These are phyloP conservation scores for Boletus sp. DNA, from an alignment of 768 basidiomycete genomes.

Conservation along the genomic window DNA sequence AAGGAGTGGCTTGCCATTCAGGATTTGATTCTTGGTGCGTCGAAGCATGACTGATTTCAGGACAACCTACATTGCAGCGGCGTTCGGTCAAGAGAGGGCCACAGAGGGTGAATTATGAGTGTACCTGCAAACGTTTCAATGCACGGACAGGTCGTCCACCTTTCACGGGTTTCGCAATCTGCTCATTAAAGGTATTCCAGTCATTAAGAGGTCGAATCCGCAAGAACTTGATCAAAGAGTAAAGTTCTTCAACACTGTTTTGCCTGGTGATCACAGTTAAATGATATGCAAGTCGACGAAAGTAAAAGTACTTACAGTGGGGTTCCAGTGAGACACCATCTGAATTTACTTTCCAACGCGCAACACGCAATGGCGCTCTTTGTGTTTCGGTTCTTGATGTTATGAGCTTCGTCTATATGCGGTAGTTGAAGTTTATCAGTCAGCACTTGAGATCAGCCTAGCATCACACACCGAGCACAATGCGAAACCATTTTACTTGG, in stretches of 20 bases:
- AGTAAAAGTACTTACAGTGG: conserved; percentile 50
- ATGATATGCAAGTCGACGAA: background rate
- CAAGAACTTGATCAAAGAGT: conserved; percentile 85
- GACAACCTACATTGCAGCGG: conserved; percentile 53
- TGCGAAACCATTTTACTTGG: conserved; percentile 75
- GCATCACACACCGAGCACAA: conserved; percentile 69
- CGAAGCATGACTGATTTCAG: conserved; percentile 87
- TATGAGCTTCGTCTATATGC: conserved; percentile 84
- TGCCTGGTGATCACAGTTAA: conserved; percentile 46
- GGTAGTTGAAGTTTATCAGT: background rate
- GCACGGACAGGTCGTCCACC: conserved; percentile 58
- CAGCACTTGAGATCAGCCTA: background rate
- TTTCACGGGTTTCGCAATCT: conserved; percentile 81
- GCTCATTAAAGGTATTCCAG: conserved; percentile 74
- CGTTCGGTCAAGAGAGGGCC: background rate
- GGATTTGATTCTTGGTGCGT: conserved; percentile 67
- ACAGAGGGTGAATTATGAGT: conserved; percentile 1
- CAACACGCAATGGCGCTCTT: conserved; percentile 79
- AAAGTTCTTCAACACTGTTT: conserved; percentile 89
- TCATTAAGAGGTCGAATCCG: conserved; percentile 79
- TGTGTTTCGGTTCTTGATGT: conserved; percentile 84
- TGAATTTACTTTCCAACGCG: conserved; percentile 70
- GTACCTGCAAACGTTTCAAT: conserved; percentile 81
- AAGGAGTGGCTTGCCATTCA: conserved; percentile 82
- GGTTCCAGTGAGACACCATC: conserved; percentile 89